Evolutionary conservation across 164 flowering plant species (phyloP), one percentile per base, ranked within the genome.

Genomic region (Annona squamosa): DNA sequence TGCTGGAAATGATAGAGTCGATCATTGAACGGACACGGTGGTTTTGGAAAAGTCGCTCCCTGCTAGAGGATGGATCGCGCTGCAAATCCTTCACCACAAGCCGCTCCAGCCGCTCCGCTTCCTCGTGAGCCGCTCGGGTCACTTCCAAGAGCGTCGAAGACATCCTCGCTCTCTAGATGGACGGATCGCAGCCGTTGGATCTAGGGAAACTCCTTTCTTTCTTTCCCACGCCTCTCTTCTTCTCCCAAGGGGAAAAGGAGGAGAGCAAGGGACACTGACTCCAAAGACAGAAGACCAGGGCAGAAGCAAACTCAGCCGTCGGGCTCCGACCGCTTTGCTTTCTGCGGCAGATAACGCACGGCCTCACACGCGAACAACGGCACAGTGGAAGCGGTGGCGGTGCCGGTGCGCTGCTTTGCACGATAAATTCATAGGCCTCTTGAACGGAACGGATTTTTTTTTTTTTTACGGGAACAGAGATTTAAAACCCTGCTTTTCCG

Each of bases 81-180:
- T 96, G 99, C 64, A 96, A 87, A 74, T 96, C 98, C 83, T 96
- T 96, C 52, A 90, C 98, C 9, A 91, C 80, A 18, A 90, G 86
- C 44, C 98, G 86, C 82, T 96, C 99, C 16, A 91, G 78, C 71
- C 97, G 85, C 87, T 96, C 99, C 61, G 91, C 90, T 63, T 96
- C 97, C 84, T 96, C 99, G 86, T 96, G 98, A 7, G 85, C 78
- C 18, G 93, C 84, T 12, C 99, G 87, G 4, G 98, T 91, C 79
- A 87, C 87, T 82, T 94, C 99, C 62, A 96, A 83, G n/a, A 94
- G 82, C 16, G 98, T 96, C 81, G 98, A 93, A 75, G 99, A 93
- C 99, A 96, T 91, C 77, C 4, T 65, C 59, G 59, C 13, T 16
- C 59, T 16, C 10, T 10, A 52, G 59, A 6, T 12, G 9, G 59